Evolutionary conservation across 2,329 filamentous ascomycete genomes (phyloP).

Genomic region (Colletotrichum sp.): DNA sequence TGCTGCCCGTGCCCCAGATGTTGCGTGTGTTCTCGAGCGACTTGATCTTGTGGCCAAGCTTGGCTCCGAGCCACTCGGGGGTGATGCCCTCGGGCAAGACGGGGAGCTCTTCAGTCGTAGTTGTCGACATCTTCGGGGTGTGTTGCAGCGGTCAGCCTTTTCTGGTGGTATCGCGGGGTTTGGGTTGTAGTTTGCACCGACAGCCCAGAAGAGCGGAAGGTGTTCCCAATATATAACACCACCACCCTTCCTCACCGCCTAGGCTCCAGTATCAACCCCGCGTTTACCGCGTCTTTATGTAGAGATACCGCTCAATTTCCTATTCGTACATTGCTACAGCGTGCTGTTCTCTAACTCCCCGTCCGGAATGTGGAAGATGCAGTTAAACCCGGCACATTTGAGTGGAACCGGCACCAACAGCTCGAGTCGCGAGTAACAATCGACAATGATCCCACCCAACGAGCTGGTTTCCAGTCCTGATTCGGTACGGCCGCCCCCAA

Average conservation of each 20-base stretch:
- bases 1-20: conserved; percentile 31
- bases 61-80: conserved; percentile 25
- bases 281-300: neutral
- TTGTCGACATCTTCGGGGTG: neutral
- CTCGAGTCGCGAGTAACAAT: neutral
- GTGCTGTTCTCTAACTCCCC: neutral
- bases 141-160: neutral
- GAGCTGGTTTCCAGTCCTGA: neutral
- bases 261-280: neutral
- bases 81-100: conserved; percentile 25
- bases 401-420: neutral
- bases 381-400: neutral
- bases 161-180: neutral
- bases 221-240: neutral
- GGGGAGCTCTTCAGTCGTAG: conserved; percentile 22
- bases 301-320: neutral
- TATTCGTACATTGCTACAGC: neutral
- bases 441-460: neutral
- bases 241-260: neutral
- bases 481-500: neutral
- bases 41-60: conserved; percentile 20
- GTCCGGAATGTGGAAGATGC: neutral
- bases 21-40: conserved; percentile 27
- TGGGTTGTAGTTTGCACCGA: neutral
- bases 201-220: neutral